Evolutionary conservation across 2,329 filamentous ascomycete species (phyloP).

Genomic region (Tympanopsis confertula): DNA sequence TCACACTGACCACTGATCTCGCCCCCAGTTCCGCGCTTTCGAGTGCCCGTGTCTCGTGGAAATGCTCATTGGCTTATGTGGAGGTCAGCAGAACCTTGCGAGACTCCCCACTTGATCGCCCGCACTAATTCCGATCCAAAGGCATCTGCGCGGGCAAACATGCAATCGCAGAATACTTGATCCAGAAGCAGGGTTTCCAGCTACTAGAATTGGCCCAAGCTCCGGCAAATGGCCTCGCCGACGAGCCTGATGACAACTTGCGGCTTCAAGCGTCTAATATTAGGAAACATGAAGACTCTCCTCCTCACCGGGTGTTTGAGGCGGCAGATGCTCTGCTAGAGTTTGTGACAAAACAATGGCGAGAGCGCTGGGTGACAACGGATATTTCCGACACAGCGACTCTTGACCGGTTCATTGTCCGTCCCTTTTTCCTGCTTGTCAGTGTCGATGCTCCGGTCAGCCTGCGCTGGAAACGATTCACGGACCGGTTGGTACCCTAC

Average conservation of each 20-base stretch:
- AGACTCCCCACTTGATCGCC: too few relatives aligned
- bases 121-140: too few relatives aligned
- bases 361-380: conserved; percentile 46
- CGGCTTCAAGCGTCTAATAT: conserved; percentile 13
- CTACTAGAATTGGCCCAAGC: conserved; percentile 37
- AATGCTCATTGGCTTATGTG: conserved; percentile 35
- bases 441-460: conserved; percentile 53
- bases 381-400: conserved; percentile 42
- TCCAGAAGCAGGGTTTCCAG: conserved; percentile 42
- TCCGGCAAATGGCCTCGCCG: too few relatives aligned
- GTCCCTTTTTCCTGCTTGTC: conserved; percentile 52
- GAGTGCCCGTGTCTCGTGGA: not conserved
- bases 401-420: conserved; percentile 38
- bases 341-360: conserved; percentile 48
- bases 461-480: conserved; percentile 47
- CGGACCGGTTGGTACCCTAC: conserved; percentile 24
- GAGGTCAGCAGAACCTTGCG: conserved; percentile 19
- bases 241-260: conserved; percentile 13
- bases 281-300: not conserved
- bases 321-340: conserved; percentile 39
- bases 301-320: conserved; percentile 18
- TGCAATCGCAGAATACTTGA: conserved; percentile 48
- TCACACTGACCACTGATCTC: not conserved
- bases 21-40: not conserved
- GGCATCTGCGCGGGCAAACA: conserved; percentile 55